Percentiles rank a stretch among this genome's conserved stretches.
Conservation (phyloP, 345 rosid species). For the Citrus medica region DNA sequence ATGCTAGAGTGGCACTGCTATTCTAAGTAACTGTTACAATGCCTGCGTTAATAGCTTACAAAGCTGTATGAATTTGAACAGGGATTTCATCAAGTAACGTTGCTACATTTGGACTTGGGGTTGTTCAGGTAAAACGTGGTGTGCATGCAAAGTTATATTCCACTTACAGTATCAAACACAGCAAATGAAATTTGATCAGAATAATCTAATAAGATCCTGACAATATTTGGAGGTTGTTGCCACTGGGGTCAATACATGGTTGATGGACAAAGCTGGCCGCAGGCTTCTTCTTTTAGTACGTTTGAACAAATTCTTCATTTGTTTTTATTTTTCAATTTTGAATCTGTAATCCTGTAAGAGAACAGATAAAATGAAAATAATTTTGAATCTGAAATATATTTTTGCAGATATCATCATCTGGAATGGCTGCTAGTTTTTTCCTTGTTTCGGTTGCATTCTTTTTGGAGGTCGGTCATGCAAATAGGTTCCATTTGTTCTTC, state of each 20-base stretch:
- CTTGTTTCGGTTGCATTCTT: conserved; percentile 69
- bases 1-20: background rate
- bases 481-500: conserved; percentile 1
- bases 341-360: background rate
- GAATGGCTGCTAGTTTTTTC: conserved; percentile 71
- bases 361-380: background rate
- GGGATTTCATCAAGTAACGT: conserved; percentile 68
- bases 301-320: conserved; percentile 8
- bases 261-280: conserved; percentile 85
- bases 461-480: conserved; percentile 48
- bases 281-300: conserved; percentile 82
- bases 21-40: background rate
- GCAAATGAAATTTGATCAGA: conserved; percentile 2
- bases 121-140: conserved; percentile 58
- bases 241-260: conserved; percentile 81
- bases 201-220: background rate
- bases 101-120: conserved; percentile 80
- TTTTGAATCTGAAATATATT: background rate
- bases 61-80: conserved; percentile 21
- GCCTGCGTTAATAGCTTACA: background rate
- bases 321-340: background rate
- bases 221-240: conserved; percentile 61
- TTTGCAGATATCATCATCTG: conserved; percentile 68
- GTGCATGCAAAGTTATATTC: background rate
- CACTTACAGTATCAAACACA: background rate